Conservation (phyloP, 2,329 filamentous ascomycete species). For the Verticillium albo-atrum region DNA sequence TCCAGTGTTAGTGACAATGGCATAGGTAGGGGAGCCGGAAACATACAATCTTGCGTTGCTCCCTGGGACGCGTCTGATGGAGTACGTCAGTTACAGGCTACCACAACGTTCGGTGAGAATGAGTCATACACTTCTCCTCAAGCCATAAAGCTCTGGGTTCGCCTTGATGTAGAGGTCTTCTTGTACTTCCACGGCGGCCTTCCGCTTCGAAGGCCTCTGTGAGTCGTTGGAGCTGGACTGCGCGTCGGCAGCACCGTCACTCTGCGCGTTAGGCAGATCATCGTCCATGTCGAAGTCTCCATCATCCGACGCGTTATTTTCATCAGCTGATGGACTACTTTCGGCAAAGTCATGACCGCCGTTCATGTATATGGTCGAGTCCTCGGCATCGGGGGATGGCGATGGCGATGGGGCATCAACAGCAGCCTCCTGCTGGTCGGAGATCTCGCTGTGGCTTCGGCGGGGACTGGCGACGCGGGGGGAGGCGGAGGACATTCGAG, state of each 20-base stretch:
- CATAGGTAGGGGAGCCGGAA: background rate
- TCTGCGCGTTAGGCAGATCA: slow-evolving; percentile 34
- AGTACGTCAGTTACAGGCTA: slow-evolving; percentile 18
- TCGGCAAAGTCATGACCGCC: slow-evolving; percentile 37
- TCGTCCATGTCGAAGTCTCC: slow-evolving; percentile 71
- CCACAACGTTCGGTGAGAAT: background rate
- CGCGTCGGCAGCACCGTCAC: slow-evolving; percentile 44
- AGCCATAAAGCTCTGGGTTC: slow-evolving; percentile 91
- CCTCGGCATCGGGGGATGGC: slow-evolving; percentile 37
- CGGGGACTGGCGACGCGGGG: slow-evolving; percentile 34
- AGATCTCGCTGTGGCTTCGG: slow-evolving; percentile 71
- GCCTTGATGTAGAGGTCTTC: slow-evolving; percentile 83
- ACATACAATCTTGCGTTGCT: slow-evolving; percentile 54
- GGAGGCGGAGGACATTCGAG: slow-evolving; percentile 41
- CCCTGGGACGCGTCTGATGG: slow-evolving; percentile 49
- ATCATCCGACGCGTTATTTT: slow-evolving; percentile 56
- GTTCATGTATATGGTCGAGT: slow-evolving; percentile 32
- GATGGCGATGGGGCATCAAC: slow-evolving; percentile 41
- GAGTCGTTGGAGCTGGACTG: slow-evolving; percentile 69
- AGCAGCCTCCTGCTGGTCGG: slow-evolving; percentile 60
- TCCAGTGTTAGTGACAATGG: background rate
- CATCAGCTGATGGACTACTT: slow-evolving; percentile 42
- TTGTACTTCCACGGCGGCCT: slow-evolving; percentile 57
- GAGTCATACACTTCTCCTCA: slow-evolving; percentile 79
- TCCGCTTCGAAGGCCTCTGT: slow-evolving; percentile 67